A percentile compares a stretch with the other conserved stretches of the same genome.
These are phyloP conservation scores for Porcisia deanei DNA, from an alignment of 208 protist genomes.

Conservation along the genomic window DNA sequence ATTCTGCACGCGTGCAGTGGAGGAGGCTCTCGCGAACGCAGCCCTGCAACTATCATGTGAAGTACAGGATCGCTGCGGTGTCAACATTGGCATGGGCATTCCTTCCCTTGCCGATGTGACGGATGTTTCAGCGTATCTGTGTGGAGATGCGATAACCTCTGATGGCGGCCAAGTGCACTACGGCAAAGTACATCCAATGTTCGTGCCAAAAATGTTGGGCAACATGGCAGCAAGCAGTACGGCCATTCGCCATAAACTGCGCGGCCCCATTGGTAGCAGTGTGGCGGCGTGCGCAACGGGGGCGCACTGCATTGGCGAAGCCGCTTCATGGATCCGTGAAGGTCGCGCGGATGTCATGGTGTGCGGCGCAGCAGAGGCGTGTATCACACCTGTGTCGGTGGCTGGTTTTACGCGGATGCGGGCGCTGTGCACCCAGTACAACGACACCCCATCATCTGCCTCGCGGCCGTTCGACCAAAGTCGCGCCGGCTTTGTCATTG, in stretches of 20 bases:
- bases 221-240: conserved; percentile 96
- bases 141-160: conserved; percentile 16
- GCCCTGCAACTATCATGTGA: conserved; percentile 20
- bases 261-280: conserved; percentile 92
- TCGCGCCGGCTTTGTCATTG: conserved; percentile 97
- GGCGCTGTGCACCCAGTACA: conserved; percentile 94
- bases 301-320: conserved; percentile 96
- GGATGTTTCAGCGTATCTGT: conserved; percentile 62
- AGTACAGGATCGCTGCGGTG: conserved; percentile 59
- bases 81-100: conserved; percentile 93
- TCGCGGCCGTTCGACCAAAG: conserved; percentile 95
- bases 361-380: conserved; percentile 94
- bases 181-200: conserved; percentile 88
- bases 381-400: conserved; percentile 91
- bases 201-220: conserved; percentile 97
- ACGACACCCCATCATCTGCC: conserved; percentile 79
- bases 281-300: conserved; percentile 98
- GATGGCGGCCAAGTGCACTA: conserved; percentile 28
- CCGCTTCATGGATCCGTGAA: conserved; percentile 81
- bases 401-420: conserved; percentile 93
- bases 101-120: conserved; percentile 79
- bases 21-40: conserved; percentile 75
- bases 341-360: conserved; percentile 90
- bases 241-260: conserved; percentile 86
- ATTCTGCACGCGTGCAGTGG: conserved; percentile 49